These are phyloP conservation scores for Podospora didyma DNA, from an alignment of 495 filamentous ascomycete species.

Conservation along the genomic window DNA sequence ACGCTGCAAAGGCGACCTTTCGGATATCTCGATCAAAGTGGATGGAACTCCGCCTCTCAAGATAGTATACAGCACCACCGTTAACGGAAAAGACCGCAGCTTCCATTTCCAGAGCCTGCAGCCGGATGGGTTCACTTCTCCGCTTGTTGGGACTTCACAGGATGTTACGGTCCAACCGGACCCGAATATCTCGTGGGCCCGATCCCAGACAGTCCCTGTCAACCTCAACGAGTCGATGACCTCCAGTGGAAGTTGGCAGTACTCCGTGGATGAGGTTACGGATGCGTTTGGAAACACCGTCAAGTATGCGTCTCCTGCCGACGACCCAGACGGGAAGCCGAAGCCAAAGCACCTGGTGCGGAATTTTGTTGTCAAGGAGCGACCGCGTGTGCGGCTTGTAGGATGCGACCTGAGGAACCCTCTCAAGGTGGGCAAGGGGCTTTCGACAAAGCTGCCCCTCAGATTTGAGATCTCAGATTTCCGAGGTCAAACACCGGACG, in stretches of 20 bases:
- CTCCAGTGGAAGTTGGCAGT: slow-evolving; percentile 74
- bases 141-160: slow-evolving; percentile 54
- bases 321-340: slow-evolving; percentile 58
- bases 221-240: slow-evolving; percentile 84
- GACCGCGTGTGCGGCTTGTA: slow-evolving; percentile 64
- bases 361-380: slow-evolving; percentile 78
- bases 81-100: slow-evolving; percentile 70
- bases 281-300: slow-evolving; percentile 86
- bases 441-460: slow-evolving; percentile 64
- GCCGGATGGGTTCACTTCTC: slow-evolving; percentile 79
- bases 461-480: slow-evolving; percentile 53
- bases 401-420: slow-evolving; percentile 75
- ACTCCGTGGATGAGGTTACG: slow-evolving; percentile 84
- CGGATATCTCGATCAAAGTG: slow-evolving; percentile 74
- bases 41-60: slow-evolving; percentile 88
- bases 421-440: slow-evolving; percentile 76
- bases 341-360: slow-evolving; percentile 66
- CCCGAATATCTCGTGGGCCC: slow-evolving; percentile 76
- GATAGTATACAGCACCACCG: slow-evolving; percentile 80
- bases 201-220: slow-evolving; percentile 66
- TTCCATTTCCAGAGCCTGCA: slow-evolving; percentile 88
- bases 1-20: slow-evolving; percentile 78
- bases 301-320: slow-evolving; percentile 65
- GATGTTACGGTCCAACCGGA: slow-evolving; percentile 52
- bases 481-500: slow-evolving; percentile 47